Conservation (phyloP, 495 filamentous ascomycete species). For the Chlorociboria aeruginascens region DNA sequence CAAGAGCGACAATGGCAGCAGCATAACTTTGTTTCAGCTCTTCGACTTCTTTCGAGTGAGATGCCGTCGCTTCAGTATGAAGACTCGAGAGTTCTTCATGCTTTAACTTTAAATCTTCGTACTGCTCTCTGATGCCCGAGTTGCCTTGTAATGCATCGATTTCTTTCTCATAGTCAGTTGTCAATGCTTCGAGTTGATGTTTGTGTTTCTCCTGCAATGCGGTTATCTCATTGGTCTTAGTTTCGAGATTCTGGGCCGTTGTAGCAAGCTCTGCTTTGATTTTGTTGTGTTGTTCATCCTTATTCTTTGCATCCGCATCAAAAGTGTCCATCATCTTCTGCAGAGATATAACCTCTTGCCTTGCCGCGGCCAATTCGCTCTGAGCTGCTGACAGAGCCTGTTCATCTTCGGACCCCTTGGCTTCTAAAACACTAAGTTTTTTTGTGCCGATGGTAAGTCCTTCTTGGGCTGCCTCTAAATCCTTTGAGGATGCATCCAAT, state of each 20-base stretch:
- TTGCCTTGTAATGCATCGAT: conserved; percentile 44
- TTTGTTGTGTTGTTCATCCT: conserved; percentile 26
- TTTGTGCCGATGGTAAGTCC: conserved; percentile 19
- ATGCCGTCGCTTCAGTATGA: conserved; percentile 24
- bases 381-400: conserved; percentile 25
- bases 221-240: conserved; percentile 28
- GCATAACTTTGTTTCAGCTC: conserved; percentile 35
- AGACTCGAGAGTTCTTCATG: conserved; percentile 32
- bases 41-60: conserved; percentile 29
- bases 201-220: conserved; percentile 30
- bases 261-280: conserved; percentile 29
- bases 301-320: conserved; percentile 17
- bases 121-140: conserved; percentile 41
- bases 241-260: conserved; percentile 30
- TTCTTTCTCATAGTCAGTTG: conserved; percentile 41
- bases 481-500: conserved; percentile 23
- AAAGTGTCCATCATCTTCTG: conserved; percentile 29
- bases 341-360: conserved; percentile 22
- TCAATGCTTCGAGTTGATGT: conserved; percentile 35
- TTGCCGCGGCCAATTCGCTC: conserved; percentile 25
- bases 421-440: conserved; percentile 22
- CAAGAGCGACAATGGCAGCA: conserved; percentile 22
- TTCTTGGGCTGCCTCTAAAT: conserved; percentile 27
- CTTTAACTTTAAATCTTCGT: conserved; percentile 35
- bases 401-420: conserved; percentile 20